Percentiles rank a stretch among this genome's conserved stretches.
Evolutionary conservation across 371 early-diverging fungal genomes (phyloP).

Genomic region (Syncephalastrum contaminatum): DNA sequence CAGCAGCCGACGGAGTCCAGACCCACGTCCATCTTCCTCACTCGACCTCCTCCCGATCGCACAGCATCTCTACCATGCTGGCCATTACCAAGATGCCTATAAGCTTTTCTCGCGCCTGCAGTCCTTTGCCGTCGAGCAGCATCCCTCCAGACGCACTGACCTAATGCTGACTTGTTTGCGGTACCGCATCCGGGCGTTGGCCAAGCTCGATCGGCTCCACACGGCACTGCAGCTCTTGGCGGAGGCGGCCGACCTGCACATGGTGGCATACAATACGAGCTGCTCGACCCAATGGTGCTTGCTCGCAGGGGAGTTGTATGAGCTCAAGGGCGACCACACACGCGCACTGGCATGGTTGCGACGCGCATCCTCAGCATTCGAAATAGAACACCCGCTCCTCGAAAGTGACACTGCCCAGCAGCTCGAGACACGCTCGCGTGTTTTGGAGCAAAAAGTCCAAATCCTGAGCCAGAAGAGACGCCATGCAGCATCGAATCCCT

Average conservation of each 20-base stretch:
- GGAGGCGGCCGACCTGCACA: not conserved
- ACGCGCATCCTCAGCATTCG: not conserved
- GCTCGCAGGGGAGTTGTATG: constrained; percentile 17
- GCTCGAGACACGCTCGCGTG: too few relatives aligned
- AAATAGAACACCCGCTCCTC: too few relatives aligned
- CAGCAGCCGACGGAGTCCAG: not conserved
- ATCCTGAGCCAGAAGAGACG: too few relatives aligned
- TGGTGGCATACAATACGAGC: not conserved
- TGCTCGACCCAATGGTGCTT: constrained; percentile 15
- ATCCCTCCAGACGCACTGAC: not conserved
- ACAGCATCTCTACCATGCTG: constrained; percentile 8
- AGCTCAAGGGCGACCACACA: constrained; percentile 6
- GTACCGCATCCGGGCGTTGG: constrained; percentile 23
- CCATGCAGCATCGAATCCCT: too few relatives aligned
- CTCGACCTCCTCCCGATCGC: constrained; percentile 8
- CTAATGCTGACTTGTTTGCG: constrained; percentile 7
- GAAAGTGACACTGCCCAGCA: too few relatives aligned
- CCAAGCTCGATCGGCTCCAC: constrained; percentile 6
- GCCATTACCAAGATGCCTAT: constrained; percentile 20
- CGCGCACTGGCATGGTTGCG: constrained; percentile 13
- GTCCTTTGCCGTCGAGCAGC: constrained; percentile 2
- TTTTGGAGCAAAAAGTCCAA: too few relatives aligned
- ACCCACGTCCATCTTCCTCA: not conserved
- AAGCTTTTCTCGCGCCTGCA: constrained; percentile 16
- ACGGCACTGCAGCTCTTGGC: constrained; percentile 13